Evolutionary conservation across 2,329 filamentous ascomycete genomes (phyloP).

Genomic region (Ascochyta clinopodiicola): DNA sequence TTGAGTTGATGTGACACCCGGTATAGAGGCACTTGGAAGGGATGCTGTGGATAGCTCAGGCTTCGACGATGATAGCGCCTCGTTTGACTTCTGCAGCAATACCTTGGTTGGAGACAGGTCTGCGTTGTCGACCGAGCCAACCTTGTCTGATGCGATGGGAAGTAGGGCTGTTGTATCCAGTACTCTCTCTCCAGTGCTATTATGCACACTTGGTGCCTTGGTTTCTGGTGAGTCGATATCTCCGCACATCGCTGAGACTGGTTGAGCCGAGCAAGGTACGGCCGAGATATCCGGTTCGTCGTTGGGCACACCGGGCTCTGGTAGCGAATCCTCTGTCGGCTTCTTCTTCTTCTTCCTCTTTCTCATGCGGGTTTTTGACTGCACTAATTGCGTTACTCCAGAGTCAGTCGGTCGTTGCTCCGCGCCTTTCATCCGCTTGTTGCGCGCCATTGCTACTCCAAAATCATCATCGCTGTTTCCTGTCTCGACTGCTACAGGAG

Average conservation of each 20-base stretch:
- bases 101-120: neutral
- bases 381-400: slow-evolving; percentile 37
- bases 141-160: neutral
- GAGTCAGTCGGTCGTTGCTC: neutral
- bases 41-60: neutral
- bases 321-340: slow-evolving; percentile 19
- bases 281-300: neutral
- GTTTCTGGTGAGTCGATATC: neutral
- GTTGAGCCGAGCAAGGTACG: neutral
- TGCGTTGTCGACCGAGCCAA: neutral
- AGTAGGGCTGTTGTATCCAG: neutral
- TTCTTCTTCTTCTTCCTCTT: slow-evolving; percentile 38
- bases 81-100: neutral
- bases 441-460: neutral
- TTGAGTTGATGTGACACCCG: neutral
- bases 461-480: slow-evolving; percentile 4
- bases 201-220: neutral
- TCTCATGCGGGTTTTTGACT: slow-evolving; percentile 47
- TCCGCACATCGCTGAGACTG: neutral
- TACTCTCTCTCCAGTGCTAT: neutral
- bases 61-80: neutral
- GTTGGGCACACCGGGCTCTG: neutral
- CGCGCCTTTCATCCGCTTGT: neutral
- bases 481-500: neutral
- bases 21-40: neutral